Base-by-base conservation (phyloP, 2,329 filamentous ascomycete species). In the Fusarium coffeatum region DNA sequence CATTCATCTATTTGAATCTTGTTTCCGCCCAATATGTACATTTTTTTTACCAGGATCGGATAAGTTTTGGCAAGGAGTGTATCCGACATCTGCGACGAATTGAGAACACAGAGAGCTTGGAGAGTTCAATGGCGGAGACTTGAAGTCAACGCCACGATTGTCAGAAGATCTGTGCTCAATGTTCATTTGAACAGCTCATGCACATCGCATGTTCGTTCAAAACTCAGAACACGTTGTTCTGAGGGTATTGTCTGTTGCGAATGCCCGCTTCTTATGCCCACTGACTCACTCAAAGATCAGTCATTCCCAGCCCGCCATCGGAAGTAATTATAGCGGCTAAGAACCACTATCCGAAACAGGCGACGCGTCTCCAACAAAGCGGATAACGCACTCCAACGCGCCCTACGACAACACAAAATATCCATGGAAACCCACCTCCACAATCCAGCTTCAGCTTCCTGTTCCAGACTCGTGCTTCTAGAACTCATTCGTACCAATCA, bases 221-320 rank as follows among this genome's bases (percentile, higher is more conserved):
- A 37, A 37, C 10, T 37, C 18, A 37, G 18, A n/a, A 37, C 34
- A 37, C 18, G 34, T n/a, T 8, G 9, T 18, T 34, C 32, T 10
- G 18, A n/a, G 3, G 6, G 11, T 37, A n/a, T 4, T 37, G 10
- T 37, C 12, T 18, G 3, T 37, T 11, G 34, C 3, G 3, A 0
- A 12, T 12, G 34, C 18, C 34, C 1, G 34, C 18, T 37, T 37
- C 34, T n/a, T 37, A 37, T 37, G 34, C 0, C 0, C 34, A 37
- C 34, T 37, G 34, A 37, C 18, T 37, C 34, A 37, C 18, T 37
- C 18, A n/a, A 7, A 2, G 12, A 12, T 37, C 34, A 37, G 34
- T 37, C 34, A 37, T 37, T n/a, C 18, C 32, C 1, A 18, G 18
- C 3, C 18, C 34, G 34, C 34, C 18, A 37, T n/a, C 34, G 34